Evolutionary conservation across 2,329 filamentous ascomycete species (phyloP).

Genomic region (Onygena corvina): DNA sequence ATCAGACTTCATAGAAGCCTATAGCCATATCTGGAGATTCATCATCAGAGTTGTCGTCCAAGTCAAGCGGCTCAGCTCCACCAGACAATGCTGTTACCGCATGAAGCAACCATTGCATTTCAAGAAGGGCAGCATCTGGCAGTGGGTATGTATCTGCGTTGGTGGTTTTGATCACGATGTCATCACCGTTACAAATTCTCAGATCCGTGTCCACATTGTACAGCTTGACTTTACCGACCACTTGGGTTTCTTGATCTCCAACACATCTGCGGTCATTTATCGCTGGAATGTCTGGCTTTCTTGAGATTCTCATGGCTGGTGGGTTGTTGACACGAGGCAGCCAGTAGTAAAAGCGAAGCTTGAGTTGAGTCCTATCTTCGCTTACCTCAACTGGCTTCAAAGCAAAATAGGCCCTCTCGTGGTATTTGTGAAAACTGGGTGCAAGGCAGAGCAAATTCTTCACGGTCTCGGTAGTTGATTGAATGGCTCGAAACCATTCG

Average conservation of each 20-base stretch:
- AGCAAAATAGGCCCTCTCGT: conserved; percentile 9
- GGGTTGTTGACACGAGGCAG: neutral
- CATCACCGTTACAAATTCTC: neutral
- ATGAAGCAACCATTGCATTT: conserved; percentile 7
- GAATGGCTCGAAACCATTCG: conserved; percentile 10
- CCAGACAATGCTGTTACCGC: conserved; percentile 2
- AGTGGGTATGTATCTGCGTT: neutral
- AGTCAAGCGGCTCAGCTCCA: conserved; percentile 1
- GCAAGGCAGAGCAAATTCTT: conserved; percentile 11
- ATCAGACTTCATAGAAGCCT: too few species aligned
- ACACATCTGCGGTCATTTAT: neutral
- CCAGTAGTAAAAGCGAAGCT: conserved; percentile 10
- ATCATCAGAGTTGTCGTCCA: neutral
- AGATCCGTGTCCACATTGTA: neutral
- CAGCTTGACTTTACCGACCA: neutral
- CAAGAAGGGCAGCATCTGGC: neutral
- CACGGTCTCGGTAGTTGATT: conserved; percentile 5
- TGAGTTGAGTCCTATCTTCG: neutral
- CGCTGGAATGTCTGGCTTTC: neutral
- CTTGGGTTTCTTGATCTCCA: neutral
- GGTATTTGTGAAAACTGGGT: conserved; percentile 6
- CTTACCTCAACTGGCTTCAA: conserved; percentile 7
- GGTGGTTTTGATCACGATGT: conserved; percentile 3
- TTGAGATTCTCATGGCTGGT: neutral
- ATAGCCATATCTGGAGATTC: neutral